phyloP scores from a whole-genome alignment of 2,329 filamentous ascomycete genomes.

The Pestalotiopsis sp. region DNA sequence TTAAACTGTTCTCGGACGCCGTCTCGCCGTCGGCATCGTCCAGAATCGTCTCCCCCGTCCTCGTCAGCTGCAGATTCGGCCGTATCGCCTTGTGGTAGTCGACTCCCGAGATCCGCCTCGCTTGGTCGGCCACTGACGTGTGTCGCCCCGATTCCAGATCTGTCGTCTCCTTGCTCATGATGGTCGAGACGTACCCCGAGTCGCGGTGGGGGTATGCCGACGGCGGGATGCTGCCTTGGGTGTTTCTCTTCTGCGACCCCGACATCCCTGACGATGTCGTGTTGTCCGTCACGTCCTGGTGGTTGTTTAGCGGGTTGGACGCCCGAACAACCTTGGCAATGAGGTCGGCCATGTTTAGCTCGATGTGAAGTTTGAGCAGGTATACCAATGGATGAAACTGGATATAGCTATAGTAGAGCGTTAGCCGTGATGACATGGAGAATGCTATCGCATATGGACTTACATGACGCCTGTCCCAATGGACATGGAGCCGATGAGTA shows the following conservation, averaged over 20 bases:
- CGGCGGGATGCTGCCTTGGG: background rate
- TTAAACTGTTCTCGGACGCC: background rate
- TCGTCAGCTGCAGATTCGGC: background rate
- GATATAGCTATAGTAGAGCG: slow-evolving; percentile 34
- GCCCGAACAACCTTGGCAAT: slow-evolving; percentile 39
- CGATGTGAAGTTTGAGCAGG: slow-evolving; percentile 56
- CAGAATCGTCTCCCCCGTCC: background rate
- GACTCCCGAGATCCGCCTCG: background rate
- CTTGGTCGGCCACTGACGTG: background rate
- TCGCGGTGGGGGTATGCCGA: background rate
- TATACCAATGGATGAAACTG: slow-evolving; percentile 56
- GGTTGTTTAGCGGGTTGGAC: slow-evolving; percentile 7
- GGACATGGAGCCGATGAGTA: slow-evolving; percentile 43
- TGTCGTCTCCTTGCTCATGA: background rate
- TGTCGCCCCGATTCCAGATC: background rate
- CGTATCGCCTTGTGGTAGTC: background rate
- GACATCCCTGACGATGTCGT: background rate
- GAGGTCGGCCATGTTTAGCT: slow-evolving; percentile 55
- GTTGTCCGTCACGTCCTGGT: background rate
- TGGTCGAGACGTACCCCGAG: background rate
- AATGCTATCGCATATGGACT: background rate
- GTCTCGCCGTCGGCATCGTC: background rate
- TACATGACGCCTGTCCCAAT: slow-evolving; percentile 38
- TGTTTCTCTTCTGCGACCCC: background rate
- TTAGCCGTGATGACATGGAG: background rate